These are phyloP conservation scores for Tulasnella calospora DNA, from an alignment of 768 basidiomycete species.

Conservation along the genomic window DNA sequence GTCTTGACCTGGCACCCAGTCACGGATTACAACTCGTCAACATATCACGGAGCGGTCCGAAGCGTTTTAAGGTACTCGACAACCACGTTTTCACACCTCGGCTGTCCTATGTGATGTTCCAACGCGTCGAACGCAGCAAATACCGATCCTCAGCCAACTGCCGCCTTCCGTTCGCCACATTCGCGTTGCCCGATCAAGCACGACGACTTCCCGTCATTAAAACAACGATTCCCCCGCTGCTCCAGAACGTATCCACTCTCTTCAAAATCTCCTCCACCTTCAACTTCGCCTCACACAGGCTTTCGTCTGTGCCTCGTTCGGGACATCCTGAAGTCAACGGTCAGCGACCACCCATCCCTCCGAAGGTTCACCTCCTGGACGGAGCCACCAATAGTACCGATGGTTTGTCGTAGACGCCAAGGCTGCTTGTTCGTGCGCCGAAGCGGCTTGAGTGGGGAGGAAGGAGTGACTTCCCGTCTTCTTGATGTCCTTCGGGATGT, in stretches of 20 bases:
- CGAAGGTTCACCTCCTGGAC: background rate
- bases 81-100: background rate
- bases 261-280: background rate
- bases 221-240: background rate
- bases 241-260: background rate
- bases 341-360: background rate
- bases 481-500: background rate
- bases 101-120: background rate
- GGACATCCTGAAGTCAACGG: background rate
- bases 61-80: background rate
- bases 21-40: background rate
- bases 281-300: background rate
- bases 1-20: background rate
- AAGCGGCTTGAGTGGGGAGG: background rate
- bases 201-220: background rate
- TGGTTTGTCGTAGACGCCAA: background rate
- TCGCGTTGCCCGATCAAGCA: background rate
- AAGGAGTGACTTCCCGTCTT: background rate
- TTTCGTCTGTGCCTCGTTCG: slow-evolving; percentile 9
- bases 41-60: background rate
- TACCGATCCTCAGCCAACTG: background rate
- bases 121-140: background rate
- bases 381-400: background rate
- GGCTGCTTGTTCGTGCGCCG: background rate
- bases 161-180: background rate